These are phyloP conservation scores for Cunninghamia lanceolata DNA, from an alignment of 75 land plant species.

Conservation along the genomic window DNA sequence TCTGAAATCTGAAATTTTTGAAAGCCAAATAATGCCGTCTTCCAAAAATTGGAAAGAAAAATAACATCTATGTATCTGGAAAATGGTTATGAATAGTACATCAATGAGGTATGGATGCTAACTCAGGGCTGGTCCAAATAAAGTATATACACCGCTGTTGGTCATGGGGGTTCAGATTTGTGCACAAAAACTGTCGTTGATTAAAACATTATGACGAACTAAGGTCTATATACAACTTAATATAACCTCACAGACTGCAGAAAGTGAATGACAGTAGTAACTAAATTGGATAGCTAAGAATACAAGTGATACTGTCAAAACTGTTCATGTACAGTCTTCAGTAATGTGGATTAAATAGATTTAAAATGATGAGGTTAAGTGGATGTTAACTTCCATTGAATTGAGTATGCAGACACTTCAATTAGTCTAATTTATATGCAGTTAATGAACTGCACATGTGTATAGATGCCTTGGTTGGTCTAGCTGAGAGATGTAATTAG, in stretches of 20 bases:
- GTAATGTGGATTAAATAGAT: background rate
- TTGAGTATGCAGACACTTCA: background rate
- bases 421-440: no score
- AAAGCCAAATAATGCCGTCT: background rate
- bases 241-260: no score
- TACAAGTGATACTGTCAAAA: background rate
- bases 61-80: no score
- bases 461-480: background rate
- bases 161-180: no score
- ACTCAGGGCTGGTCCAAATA: no score
- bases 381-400: background rate
- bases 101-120: no score
- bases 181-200: no score
- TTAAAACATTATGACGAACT: no score
- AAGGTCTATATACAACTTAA: no score
- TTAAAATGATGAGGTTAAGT: background rate
- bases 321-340: background rate
- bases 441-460: background rate
- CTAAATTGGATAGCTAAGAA: background rate
- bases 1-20: background rate
- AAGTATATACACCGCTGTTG: no score
- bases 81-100: no score
- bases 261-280: no score
- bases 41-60: background rate
- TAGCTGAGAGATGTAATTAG: background rate